phyloP scores from a whole-genome alignment of 2,329 filamentous ascomycete species.

The Geosmithia morbida region DNA sequence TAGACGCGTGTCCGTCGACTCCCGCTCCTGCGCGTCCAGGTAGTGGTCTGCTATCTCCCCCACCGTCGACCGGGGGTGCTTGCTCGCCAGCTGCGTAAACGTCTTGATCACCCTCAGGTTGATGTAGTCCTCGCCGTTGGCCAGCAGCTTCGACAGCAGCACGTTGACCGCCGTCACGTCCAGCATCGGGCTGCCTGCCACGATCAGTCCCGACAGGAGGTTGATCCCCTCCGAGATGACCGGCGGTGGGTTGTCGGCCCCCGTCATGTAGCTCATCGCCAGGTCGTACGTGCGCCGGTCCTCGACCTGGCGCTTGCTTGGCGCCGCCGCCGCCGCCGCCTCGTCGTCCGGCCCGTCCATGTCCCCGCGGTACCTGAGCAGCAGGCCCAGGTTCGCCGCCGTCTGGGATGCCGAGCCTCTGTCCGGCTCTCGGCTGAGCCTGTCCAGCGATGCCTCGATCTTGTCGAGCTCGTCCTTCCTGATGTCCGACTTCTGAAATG shows the following conservation, averaged over 20 bases:
- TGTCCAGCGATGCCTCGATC: constrained; percentile 33
- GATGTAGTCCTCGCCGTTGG: constrained; percentile 57
- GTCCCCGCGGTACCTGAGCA: constrained; percentile 41
- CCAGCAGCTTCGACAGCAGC: constrained; percentile 47
- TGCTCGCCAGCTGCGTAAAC: constrained; percentile 44
- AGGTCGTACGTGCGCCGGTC: constrained; percentile 48
- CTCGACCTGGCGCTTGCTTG: constrained; percentile 35
- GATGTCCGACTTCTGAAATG: constrained; percentile 34
- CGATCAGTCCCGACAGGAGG: constrained; percentile 42
- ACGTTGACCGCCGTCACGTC: constrained; percentile 53
- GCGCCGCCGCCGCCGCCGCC: constrained; percentile 12
- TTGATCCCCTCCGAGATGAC: constrained; percentile 53
- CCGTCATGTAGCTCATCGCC: constrained; percentile 49
- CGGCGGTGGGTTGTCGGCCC: constrained; percentile 46
- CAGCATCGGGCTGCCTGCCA: constrained; percentile 38
- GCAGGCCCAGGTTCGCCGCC: constrained; percentile 38
- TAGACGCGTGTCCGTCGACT: constrained; percentile 46
- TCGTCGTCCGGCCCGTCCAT: constrained; percentile 26
- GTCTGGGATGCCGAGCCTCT: constrained; percentile 31
- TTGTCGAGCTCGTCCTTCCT: constrained; percentile 23
- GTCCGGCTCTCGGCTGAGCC: constrained; percentile 18
- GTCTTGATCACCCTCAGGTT: constrained; percentile 54
- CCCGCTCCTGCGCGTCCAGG: constrained; percentile 45
- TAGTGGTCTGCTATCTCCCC: constrained; percentile 54
- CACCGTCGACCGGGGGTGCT: constrained; percentile 46